phyloP scores from a whole-genome alignment of 768 basidiomycete species.

The Hortiboletus campestris region DNA sequence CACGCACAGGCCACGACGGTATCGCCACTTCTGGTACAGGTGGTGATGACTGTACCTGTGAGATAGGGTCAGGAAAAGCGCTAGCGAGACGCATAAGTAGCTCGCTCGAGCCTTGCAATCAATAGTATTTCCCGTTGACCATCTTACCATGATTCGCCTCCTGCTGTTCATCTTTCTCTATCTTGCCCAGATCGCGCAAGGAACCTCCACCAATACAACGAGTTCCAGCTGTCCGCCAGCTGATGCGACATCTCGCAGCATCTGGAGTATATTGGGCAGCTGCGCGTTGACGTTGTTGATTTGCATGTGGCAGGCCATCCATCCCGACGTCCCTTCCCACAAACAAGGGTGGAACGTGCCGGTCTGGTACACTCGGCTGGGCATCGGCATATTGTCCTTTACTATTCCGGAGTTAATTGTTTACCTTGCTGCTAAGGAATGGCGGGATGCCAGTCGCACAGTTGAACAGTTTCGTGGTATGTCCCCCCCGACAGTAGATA shows the following conservation, averaged over 20 bases:
- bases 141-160: no score
- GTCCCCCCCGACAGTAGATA: neutral
- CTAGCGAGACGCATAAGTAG: no score
- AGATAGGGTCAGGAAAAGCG: no score
- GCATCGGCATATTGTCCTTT: neutral
- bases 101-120: no score
- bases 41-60: no score
- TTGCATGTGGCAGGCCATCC: conserved; percentile 3
- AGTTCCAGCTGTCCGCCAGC: neutral
- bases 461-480: neutral
- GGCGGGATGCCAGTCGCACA: neutral
- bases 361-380: no score
- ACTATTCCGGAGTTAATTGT: neutral
- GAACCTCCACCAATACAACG: neutral
- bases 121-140: no score
- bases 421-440: neutral
- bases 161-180: neutral
- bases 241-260: neutral
- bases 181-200: neutral
- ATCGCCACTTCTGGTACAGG: no score
- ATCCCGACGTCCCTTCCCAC: neutral
- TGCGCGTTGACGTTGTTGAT: neutral
- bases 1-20: no score
- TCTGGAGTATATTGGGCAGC: neutral
- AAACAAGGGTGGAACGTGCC: no score